These are phyloP conservation scores for Syzygium aromaticum DNA, from an alignment of 345 rosid genomes.

Conservation along the genomic window DNA sequence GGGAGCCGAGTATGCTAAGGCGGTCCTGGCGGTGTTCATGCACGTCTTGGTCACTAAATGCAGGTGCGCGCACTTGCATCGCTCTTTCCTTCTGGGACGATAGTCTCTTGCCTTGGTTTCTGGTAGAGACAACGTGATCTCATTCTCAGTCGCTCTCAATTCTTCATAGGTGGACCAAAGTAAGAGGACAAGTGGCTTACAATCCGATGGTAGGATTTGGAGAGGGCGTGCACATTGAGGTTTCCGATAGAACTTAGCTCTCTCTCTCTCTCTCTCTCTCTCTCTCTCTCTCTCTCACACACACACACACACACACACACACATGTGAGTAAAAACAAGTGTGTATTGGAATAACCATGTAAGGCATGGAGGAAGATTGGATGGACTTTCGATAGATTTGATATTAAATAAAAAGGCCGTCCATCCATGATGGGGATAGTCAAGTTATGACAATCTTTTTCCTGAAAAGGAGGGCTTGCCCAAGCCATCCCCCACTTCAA, in stretches of 20 bases:
- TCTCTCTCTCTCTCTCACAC: too few species aligned
- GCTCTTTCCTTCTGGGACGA: neutral
- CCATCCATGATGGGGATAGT: neutral
- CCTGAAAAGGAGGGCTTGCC: neutral
- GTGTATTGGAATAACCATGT: neutral
- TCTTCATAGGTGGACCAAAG: neutral
- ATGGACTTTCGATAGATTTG: neutral
- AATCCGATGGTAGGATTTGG: neutral
- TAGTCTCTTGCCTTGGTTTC: neutral
- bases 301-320: too few species aligned
- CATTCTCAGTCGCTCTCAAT: neutral
- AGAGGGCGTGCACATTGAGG: neutral
- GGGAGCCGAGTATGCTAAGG: neutral
- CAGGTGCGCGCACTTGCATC: neutral
- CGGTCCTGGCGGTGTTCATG: neutral
- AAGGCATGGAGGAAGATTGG: neutral
- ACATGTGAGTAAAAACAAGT: neutral
- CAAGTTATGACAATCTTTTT: neutral
- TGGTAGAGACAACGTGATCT: neutral
- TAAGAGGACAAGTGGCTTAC: neutral
- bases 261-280: neutral
- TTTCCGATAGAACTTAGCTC: neutral
- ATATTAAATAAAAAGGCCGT: neutral
- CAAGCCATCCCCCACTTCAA: too few species aligned
- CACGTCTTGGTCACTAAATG: neutral